Evolutionary conservation across 2,329 filamentous ascomycete genomes (phyloP).

Genomic region (Cytospora leucostoma): DNA sequence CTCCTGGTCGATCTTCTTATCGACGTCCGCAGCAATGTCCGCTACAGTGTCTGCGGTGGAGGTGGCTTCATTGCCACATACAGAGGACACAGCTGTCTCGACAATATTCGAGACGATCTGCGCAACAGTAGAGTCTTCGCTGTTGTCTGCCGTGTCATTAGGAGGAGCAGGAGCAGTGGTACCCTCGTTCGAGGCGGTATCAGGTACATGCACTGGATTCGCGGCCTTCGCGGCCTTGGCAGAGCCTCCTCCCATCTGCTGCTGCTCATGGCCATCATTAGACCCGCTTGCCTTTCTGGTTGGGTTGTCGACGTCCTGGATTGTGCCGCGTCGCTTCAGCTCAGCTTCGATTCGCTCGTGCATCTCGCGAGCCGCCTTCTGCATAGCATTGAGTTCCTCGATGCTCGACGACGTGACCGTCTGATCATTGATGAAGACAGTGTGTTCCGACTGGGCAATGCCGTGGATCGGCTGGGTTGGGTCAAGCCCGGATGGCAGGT

Average conservation of each 20-base stretch:
- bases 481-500: neutral
- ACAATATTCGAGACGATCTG: conserved; percentile 11
- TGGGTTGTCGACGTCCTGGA: neutral
- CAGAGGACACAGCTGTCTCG: neutral
- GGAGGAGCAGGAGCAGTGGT: neutral
- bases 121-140: conserved; percentile 5
- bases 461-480: neutral
- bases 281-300: neutral
- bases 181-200: neutral
- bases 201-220: neutral
- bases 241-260: neutral
- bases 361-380: conserved; percentile 11
- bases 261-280: neutral
- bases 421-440: neutral
- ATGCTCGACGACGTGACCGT: conserved; percentile 8
- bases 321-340: conserved; percentile 4
- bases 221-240: neutral
- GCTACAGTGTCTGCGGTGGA: conserved; percentile 10
- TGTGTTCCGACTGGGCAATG: neutral
- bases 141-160: neutral
- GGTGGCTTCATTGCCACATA: conserved; percentile 4
- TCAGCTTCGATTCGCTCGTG: conserved; percentile 16
- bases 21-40: conserved; percentile 2
- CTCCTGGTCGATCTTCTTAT: conserved; percentile 20
- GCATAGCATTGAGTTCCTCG: conserved; percentile 16